Conservation (phyloP, 768 basidiomycete genomes). For the Amanita exitialis region DNA sequence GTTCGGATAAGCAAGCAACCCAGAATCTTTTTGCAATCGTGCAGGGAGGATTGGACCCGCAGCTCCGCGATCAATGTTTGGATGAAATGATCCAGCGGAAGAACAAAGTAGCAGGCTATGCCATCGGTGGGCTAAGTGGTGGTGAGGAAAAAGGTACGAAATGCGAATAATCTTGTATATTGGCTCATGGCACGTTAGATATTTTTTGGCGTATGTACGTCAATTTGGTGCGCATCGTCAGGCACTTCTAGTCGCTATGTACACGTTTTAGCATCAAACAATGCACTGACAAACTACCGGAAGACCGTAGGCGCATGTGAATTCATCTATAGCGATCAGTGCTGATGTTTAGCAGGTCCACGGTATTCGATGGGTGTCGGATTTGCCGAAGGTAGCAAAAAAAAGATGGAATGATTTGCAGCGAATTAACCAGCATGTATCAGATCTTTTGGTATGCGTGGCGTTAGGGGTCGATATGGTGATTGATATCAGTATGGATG, state of each 20-base stretch:
- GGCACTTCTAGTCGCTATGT: not conserved
- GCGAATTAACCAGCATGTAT: not conserved
- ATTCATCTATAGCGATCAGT: not conserved
- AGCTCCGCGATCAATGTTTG: conserved; percentile 65
- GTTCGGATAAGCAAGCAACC: conserved; percentile 47
- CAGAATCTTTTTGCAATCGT: conserved; percentile 92
- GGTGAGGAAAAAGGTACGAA: conserved; percentile 80
- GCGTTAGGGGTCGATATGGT: conserved; percentile 94
- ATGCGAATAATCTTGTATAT: not conserved
- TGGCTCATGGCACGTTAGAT: conserved; percentile 30
- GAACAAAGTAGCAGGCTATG: conserved; percentile 77
- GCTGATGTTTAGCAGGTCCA: conserved; percentile 40
- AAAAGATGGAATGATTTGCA: conserved; percentile 1
- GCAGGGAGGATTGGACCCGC: conserved; percentile 74
- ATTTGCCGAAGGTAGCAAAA: conserved; percentile 69
- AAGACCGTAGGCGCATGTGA: conserved; percentile 47
- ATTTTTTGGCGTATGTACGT: conserved; percentile 78
- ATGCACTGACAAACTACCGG: conserved; percentile 70
- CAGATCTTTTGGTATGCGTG: conserved; percentile 83
- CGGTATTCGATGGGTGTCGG: conserved; percentile 92
- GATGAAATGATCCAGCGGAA: conserved; percentile 74
- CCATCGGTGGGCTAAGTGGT: conserved; percentile 84
- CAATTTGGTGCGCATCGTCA: not conserved
- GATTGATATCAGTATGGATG: conserved; percentile 6
- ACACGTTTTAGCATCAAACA: conserved; percentile 53